phyloP scores from a whole-genome alignment of 352 stramenopile species.

The Globisporangium cystogenes region DNA sequence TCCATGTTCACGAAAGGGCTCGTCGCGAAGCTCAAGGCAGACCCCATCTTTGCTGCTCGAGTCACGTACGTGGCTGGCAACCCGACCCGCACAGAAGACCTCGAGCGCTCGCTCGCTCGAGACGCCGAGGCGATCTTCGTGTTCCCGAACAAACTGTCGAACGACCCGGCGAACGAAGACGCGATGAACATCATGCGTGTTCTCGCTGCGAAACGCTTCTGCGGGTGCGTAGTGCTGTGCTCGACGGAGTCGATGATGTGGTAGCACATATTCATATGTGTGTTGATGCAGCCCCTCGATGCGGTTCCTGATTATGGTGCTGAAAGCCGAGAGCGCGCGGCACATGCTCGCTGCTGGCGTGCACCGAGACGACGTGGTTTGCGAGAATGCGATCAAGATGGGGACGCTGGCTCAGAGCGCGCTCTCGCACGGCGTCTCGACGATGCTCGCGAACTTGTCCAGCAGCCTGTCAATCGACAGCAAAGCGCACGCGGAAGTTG shows the following conservation, averaged over 20 bases:
- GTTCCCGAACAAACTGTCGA: conserved; percentile 79
- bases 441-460: conserved; percentile 81
- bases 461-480: conserved; percentile 67
- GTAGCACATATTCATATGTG: not conserved
- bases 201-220: conserved; percentile 60
- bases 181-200: conserved; percentile 85
- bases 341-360: conserved; percentile 79
- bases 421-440: conserved; percentile 71
- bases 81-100: conserved; percentile 60
- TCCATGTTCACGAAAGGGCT: conserved; percentile 71
- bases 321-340: conserved; percentile 65
- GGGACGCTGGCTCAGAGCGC: conserved; percentile 74
- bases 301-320: conserved; percentile 71
- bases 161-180: conserved; percentile 68
- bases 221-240: conserved; percentile 32
- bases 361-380: conserved; percentile 78
- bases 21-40: conserved; percentile 61
- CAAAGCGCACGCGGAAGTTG: conserved; percentile 11
- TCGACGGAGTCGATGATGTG: not conserved
- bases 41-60: conserved; percentile 72
- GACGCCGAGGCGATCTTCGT: conserved; percentile 72
- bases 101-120: conserved; percentile 54
- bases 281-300: conserved; percentile 28
- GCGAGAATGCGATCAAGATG: conserved; percentile 88
- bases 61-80: conserved; percentile 81